Percentiles rank a stretch among this genome's conserved stretches.
phyloP scores from a whole-genome alignment of 2,329 filamentous ascomycete genomes.

The Escovopsis sp. region DNA sequence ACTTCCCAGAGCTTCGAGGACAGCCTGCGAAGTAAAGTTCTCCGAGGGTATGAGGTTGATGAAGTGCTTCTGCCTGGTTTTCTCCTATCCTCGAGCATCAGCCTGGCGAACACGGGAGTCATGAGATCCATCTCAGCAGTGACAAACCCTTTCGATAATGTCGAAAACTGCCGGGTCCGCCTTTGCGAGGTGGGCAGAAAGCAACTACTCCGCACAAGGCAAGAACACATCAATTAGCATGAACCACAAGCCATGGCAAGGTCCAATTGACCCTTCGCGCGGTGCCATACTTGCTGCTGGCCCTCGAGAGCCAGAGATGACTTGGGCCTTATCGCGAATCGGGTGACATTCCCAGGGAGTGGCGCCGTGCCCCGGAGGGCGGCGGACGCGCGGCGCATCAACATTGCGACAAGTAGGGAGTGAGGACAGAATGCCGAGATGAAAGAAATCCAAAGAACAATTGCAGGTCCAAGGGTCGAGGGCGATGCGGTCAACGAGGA shows the following conservation, averaged over 20 bases:
- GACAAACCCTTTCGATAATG: constrained; percentile 70
- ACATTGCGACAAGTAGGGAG: constrained; percentile 3
- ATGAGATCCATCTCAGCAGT: neutral
- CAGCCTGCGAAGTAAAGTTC: constrained; percentile 89
- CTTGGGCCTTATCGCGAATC: constrained; percentile 22
- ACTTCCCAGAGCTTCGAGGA: constrained; percentile 81
- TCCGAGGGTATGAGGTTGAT: constrained; percentile 95
- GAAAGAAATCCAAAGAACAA: neutral
- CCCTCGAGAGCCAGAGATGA: constrained; percentile 37
- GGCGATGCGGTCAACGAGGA: too few relatives aligned
- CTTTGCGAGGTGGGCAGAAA: constrained; percentile 64
- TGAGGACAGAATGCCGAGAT: constrained; percentile 2
- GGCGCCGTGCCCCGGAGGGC: constrained; percentile 28
- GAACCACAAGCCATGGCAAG: neutral
- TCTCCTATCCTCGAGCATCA: constrained; percentile 48
- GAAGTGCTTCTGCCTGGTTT: constrained; percentile 90
- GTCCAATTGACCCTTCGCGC: neutral
- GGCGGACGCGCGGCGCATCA: constrained; percentile 32
- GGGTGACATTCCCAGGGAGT: constrained; percentile 10
- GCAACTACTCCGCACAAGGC: constrained; percentile 53
- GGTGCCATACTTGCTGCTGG: constrained; percentile 42
- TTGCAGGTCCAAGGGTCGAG: neutral
- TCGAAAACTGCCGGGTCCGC: constrained; percentile 77
- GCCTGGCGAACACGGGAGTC: neutral
- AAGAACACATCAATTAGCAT: constrained; percentile 6